Base-by-base conservation (phyloP, 371 early-diverging fungal species). In the Mucor mucedo region DNA sequence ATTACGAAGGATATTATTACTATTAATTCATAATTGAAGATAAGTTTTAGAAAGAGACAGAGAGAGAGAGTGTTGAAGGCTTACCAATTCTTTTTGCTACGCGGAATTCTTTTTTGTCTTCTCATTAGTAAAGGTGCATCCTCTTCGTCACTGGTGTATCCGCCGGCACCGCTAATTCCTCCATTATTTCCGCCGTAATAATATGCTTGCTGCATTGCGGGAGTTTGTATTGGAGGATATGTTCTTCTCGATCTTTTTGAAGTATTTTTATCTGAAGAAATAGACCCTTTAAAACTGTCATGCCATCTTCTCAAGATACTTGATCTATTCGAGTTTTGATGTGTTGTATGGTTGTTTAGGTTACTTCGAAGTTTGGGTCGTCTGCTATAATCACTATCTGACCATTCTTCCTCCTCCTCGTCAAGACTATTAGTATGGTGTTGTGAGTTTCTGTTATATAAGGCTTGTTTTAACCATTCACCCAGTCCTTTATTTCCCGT, bases 91-190 rank as follows among this genome's bases (percentile, higher is more conserved):
- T 27, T 47, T 47, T 21, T 41, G 40, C n/a, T 38, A 2, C 41
- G 39, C 3, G 53, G 29, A n/a, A 21, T 30, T 10, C 62, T 48
- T 44, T 52, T 67, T 5, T 54, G 66, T 32, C 66, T 54, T 33
- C 68, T 53, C 11, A 50, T 33, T 35, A 77, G 27, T 32, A 79
- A 48, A 5, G 79, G 77, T 5, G 66, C 62, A 7, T 68, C 75
- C 33, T 79, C 79, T 65, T 79, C 79, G 42, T 79, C 79, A 30
- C 75, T 79, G n/a, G 72, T 74, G 41, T 79, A 79, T 1, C 79
- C 79, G 14, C 71, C 75, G 4, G 33, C 27, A 13, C 50, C 30
- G 28, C 5, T 16, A 8, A 21, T 65, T 3, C 75, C 72, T 32
- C 70, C 76, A 9, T 16, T 42, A 32, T 8, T 3, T 58, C 68